Percentiles rank a stretch among this genome's conserved stretches.
Evolutionary conservation across 495 filamentous ascomycete genomes (phyloP).

Genomic region (Podospora pseudoanserina): DNA sequence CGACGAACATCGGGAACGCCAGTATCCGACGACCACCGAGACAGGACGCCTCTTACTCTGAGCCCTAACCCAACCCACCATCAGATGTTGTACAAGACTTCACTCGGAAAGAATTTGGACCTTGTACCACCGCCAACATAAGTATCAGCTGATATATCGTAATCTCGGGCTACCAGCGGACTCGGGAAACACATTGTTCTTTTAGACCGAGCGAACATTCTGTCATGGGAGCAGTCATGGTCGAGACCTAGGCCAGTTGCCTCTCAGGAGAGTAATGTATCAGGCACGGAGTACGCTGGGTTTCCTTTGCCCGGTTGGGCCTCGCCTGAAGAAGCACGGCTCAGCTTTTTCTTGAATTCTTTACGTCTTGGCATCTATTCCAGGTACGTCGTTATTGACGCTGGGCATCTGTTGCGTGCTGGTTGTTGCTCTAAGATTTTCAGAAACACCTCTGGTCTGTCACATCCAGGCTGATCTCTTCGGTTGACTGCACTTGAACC

Average conservation of each 20-base stretch:
- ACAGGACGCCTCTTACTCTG: not conserved
- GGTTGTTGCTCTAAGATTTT: no score
- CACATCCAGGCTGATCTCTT: not conserved
- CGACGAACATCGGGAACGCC: not conserved
- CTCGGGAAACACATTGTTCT: not conserved
- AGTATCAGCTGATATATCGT: not conserved
- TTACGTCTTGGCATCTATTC: no score
- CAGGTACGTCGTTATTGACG: no score
- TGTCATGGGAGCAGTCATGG: no score
- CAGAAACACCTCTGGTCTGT: not conserved
- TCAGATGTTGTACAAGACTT: not conserved
- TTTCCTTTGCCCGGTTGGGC: no score
- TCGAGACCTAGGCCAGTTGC: no score
- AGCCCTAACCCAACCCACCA: not conserved
- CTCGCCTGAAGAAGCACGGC: no score
- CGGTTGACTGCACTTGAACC: not conserved
- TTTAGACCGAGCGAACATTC: not conserved
- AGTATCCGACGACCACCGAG: constrained; percentile 4
- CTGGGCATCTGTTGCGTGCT: no score
- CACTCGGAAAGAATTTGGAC: not conserved
- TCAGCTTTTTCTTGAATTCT: no score
- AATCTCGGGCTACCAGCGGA: not conserved
- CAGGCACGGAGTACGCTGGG: no score
- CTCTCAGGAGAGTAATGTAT: no score
- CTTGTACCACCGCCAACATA: not conserved